Base-by-base conservation (phyloP, 768 basidiomycete species). In the Tricholomella constricta region DNA sequence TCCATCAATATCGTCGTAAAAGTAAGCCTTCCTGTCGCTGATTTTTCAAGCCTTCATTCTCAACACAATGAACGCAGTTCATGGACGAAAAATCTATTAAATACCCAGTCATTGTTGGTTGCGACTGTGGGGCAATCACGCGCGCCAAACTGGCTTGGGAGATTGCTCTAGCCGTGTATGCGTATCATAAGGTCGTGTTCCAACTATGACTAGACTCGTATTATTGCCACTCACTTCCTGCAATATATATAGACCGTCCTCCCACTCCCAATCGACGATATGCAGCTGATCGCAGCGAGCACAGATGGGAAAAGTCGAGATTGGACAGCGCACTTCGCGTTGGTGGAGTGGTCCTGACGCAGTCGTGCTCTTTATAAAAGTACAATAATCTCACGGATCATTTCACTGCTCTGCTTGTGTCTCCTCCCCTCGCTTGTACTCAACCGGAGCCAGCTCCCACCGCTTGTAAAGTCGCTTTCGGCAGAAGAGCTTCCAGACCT, bases 401-500 rank as follows among this genome's bases (percentile, higher is more conserved):
- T n/a, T n/a, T 32, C 31, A 32, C 31, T 32, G 3, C 31, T 32
- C 14, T 14, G 9, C 3, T 14, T 9, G 10, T 9, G 31, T 32
- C 31, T 32, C 20, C 9, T 17, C 20, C 37, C 14, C 37, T 11
- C 26, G 48, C 37, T 17, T 7, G 27, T 41, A 42, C 17, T 37
- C 35, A 10, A 54, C 53, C 0, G 56, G 62, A 15, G 46, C 50
- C 15, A 20, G 45, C 17, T 44, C 51, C 69, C 70, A 72, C 26
- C 67, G 56, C 46, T 45, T 65, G 55, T 69, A 72, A 48, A 72
- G 43, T 3, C 58, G 58, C 46, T 55, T 64, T 25, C 70, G 57
- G 22, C 66, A 56, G 11, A 62, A 55, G 10, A 75, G 25, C 58
- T 75, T 75, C 74, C 74, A 74, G 5, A 74, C n/a, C 51, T 75